These are phyloP conservation scores for Pisolithus orientalis DNA, from an alignment of 768 basidiomycete genomes.

Conservation along the genomic window DNA sequence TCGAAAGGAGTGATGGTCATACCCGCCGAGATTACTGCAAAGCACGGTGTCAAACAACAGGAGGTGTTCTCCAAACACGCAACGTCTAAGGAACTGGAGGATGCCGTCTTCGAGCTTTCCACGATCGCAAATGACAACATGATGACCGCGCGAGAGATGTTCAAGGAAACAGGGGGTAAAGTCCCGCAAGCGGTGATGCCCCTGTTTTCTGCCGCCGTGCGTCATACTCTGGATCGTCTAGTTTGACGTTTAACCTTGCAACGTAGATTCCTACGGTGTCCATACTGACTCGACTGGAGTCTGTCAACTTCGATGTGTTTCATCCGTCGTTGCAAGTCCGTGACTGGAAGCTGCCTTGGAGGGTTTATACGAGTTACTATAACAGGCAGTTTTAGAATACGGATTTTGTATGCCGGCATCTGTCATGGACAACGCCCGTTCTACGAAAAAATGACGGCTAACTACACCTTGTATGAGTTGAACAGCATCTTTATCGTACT, in stretches of 20 bases:
- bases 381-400: constrained; percentile 29
- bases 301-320: constrained; percentile 67
- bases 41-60: constrained; percentile 72
- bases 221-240: constrained; percentile 26
- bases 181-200: constrained; percentile 59
- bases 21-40: constrained; percentile 77
- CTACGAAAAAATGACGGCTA: too few relatives aligned
- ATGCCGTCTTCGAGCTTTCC: constrained; percentile 82
- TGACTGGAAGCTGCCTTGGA: constrained; percentile 77
- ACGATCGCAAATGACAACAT: constrained; percentile 77
- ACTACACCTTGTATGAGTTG: too few relatives aligned
- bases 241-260: constrained; percentile 1
- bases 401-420: constrained; percentile 25
- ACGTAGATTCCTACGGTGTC: constrained; percentile 59
- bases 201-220: constrained; percentile 64
- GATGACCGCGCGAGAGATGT: constrained; percentile 65
- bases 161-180: constrained; percentile 45
- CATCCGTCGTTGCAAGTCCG: constrained; percentile 52
- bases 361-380: constrained; percentile 53
- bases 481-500: too few relatives aligned
- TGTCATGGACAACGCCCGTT: not conserved
- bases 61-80: constrained; percentile 60
- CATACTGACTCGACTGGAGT: constrained; percentile 62
- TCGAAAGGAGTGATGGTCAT: constrained; percentile 66
- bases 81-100: constrained; percentile 54